Evolutionary conservation across 345 rosid genomes (phyloP), one percentile per base, ranked within the genome.

Genomic region (Pistacia integerrima): DNA sequence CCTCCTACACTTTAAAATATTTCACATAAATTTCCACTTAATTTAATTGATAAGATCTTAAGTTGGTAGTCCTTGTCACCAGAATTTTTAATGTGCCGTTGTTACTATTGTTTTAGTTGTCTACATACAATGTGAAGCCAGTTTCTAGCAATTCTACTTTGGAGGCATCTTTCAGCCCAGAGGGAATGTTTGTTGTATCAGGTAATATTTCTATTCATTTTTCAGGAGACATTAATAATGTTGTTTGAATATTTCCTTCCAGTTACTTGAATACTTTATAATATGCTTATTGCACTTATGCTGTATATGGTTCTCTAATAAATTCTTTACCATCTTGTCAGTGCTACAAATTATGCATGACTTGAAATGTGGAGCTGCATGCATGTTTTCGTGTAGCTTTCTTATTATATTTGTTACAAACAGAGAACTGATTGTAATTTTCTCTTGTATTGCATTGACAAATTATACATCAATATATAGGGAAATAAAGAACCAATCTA

Each of bases 121-220:
- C 90, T 48, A 91, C 97, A 22, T 96, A 76, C 81, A 93, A 84
- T 80, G 97, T 96, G 78, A 89, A 91, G 85, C 95, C 98, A 76
- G 93, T 91, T 77, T 87, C 89, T 67, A 86, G 80, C 81, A 87
- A 90, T 84, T 88, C 89, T 66, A 96, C 99, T 28, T 78, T 96
- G 82, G 98, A 96, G 80, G 98, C 99, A 77, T 88, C 98, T 74
- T 96, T 96, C 83, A 93, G 97, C 81, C 99, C 99, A 4, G 97
- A 96, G 67, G 99, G 98, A 78, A 90, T 84, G 91, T 93, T 87
- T 87, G 97, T 96, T 66, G 80, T 92, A 70, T 88, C 97, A 87
- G 98, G 99, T 93, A 87, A 22, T 8, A 41, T 60, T 72, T 75
- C 71, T 35, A 51, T 57, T 44, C 57, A 62, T 18, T 70, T 64